These are phyloP conservation scores for Comarum palustre DNA, from an alignment of 306 rosid species.

Conservation along the genomic window DNA sequence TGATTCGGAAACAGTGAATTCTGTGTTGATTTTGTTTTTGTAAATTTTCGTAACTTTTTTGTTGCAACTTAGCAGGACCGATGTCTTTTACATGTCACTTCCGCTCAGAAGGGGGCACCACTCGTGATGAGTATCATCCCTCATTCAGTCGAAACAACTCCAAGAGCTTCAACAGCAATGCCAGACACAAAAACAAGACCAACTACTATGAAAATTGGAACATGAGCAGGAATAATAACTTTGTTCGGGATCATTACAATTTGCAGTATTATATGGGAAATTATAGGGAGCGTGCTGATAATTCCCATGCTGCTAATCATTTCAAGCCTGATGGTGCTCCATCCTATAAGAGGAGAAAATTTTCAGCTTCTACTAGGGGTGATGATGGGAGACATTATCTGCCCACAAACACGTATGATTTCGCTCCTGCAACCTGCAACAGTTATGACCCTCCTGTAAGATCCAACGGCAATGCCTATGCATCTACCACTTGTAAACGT, in stretches of 20 bases:
- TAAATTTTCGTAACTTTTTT: background rate
- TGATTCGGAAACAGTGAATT: background rate
- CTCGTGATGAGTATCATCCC: slow-evolving; percentile 48
- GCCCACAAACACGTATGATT: slow-evolving; percentile 39
- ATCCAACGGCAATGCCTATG: slow-evolving; percentile 46
- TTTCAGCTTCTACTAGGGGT: slow-evolving; percentile 58
- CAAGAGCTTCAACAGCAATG: slow-evolving; percentile 12
- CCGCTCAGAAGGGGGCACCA: slow-evolving; percentile 44
- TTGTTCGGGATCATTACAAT: slow-evolving; percentile 33
- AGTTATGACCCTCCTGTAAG: slow-evolving; percentile 43
- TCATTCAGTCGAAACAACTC: slow-evolving; percentile 42
- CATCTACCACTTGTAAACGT: slow-evolving; percentile 51
- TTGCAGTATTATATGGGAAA: slow-evolving; percentile 36
- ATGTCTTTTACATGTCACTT: slow-evolving; percentile 63
- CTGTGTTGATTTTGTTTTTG: background rate
- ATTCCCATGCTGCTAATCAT: slow-evolving; percentile 22
- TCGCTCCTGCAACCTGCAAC: slow-evolving; percentile 31
- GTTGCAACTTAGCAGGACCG: slow-evolving; percentile 39
- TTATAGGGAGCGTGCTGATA: slow-evolving; percentile 33
- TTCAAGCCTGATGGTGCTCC: slow-evolving; percentile 43
- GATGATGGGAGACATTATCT: slow-evolving; percentile 53
- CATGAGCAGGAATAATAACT: slow-evolving; percentile 49
- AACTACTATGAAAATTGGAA: slow-evolving; percentile 36
- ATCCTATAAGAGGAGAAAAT: slow-evolving; percentile 68
- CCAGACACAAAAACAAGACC: background rate